Conservation (phyloP, 1,284 basidiomycete species). For the Pseudozyma thailandica region DNA sequence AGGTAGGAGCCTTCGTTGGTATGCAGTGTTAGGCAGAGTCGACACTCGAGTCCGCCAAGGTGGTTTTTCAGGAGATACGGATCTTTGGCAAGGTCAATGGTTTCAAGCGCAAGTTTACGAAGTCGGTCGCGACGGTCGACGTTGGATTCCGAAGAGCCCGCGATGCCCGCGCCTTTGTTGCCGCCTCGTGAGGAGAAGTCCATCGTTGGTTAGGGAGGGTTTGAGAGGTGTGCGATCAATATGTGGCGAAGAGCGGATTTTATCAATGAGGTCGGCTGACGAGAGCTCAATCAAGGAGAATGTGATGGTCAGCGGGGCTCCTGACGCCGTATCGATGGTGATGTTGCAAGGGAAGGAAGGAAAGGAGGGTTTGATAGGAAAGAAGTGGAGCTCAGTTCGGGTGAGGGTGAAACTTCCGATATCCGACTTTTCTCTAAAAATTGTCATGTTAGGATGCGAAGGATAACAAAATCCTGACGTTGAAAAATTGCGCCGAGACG, state of each 20-base stretch:
- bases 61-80: conserved; percentile 99
- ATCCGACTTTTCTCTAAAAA: conserved; percentile 12
- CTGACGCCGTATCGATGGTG: background rate
- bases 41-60: conserved; percentile 94
- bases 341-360: background rate
- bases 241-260: too few relatives aligned
- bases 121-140: conserved; percentile 94
- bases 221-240: too few relatives aligned
- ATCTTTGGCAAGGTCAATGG: conserved; percentile 73
- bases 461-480: background rate
- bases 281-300: too few relatives aligned
- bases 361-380: background rate
- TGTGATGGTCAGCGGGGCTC: too few relatives aligned
- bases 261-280: too few relatives aligned
- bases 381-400: conserved; percentile 4
- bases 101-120: conserved; percentile 79
- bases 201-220: conserved; percentile 16
- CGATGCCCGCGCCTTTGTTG: conserved; percentile 68
- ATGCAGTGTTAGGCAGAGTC: conserved; percentile 95
- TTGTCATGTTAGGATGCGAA: background rate
- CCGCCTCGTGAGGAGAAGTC: conserved; percentile 68
- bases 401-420: conserved; percentile 10
- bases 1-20: conserved; percentile 99
- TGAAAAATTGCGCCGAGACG: conserved; percentile 8
- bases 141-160: conserved; percentile 90